These are phyloP conservation scores for Tylopilus sp. DNA, from an alignment of 768 basidiomycete species.

Conservation along the genomic window DNA sequence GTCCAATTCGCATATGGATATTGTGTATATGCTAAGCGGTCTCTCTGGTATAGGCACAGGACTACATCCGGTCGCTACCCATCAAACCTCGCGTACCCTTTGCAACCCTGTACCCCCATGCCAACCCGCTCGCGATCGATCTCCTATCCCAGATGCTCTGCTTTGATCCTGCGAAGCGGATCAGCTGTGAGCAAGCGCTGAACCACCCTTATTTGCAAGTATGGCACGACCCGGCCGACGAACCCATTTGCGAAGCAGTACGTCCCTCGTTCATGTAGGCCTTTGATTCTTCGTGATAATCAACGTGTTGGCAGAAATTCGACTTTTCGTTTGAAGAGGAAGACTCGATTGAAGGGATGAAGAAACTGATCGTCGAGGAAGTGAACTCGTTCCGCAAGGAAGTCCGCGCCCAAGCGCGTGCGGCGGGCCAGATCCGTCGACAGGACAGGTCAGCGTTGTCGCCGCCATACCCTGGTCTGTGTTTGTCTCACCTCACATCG, in stretches of 20 bases:
- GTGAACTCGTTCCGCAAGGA: conserved; percentile 86
- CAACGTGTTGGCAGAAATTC: conserved; percentile 79
- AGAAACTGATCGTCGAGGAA: conserved; percentile 89
- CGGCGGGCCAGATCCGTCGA: conserved; percentile 66
- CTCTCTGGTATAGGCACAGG: conserved; percentile 71
- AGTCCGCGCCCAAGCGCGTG: conserved; percentile 80
- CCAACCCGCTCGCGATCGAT: conserved; percentile 92
- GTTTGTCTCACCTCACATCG: background rate
- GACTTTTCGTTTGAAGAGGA: conserved; percentile 97
- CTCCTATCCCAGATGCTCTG: conserved; percentile 87
- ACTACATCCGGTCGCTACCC: conserved; percentile 96
- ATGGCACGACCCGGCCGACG: conserved; percentile 97
- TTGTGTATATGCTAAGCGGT: background rate
- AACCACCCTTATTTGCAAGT: conserved; percentile 93
- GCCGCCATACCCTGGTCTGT: background rate
- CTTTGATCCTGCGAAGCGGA: conserved; percentile 95
- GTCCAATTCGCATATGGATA: conserved; percentile 22
- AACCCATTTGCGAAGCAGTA: conserved; percentile 80
- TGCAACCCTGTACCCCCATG: conserved; percentile 86
- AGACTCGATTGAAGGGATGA: conserved; percentile 97
- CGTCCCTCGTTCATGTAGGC: conserved; percentile 26
- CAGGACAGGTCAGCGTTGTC: conserved; percentile 67
- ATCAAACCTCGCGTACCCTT: conserved; percentile 96
- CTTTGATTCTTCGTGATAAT: too few species aligned
- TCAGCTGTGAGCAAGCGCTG: conserved; percentile 93